A percentile compares a stretch with the other conserved stretches of the same genome.
These are phyloP conservation scores for Coprinopsis marcescibilis DNA, from an alignment of 768 basidiomycete genomes.

Conservation along the genomic window DNA sequence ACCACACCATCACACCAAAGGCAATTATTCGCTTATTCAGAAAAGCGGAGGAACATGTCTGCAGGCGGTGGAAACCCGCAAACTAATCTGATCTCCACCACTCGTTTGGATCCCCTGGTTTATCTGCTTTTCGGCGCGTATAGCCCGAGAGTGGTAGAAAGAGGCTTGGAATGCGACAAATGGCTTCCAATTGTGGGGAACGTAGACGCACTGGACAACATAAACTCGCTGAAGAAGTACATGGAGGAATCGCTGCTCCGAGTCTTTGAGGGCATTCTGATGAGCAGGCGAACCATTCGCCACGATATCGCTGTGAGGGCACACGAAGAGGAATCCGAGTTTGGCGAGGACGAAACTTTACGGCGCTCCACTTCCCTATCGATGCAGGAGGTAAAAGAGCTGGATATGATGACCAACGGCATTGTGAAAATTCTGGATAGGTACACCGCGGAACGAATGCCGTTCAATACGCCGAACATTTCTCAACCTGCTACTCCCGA, in stretches of 20 bases:
- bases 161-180: conserved; percentile 80
- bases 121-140: conserved; percentile 91
- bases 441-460: conserved; percentile 61
- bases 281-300: conserved; percentile 32
- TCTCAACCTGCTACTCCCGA: conserved; percentile 64
- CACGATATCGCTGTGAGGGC: conserved; percentile 28
- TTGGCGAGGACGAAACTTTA: conserved; percentile 44
- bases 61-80: conserved; percentile 38
- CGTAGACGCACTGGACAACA: conserved; percentile 67
- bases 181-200: conserved; percentile 86
- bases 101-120: conserved; percentile 80
- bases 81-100: conserved; percentile 74
- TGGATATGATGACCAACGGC: conserved; percentile 68
- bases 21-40: conserved; percentile 75
- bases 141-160: conserved; percentile 59
- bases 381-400: conserved; percentile 71
- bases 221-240: conserved; percentile 73
- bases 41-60: conserved; percentile 77
- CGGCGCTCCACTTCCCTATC: conserved; percentile 51
- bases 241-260: conserved; percentile 84
- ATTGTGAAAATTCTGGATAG: conserved; percentile 69
- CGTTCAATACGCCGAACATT: conserved; percentile 49
- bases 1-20: conserved; percentile 40
- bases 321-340: conserved; percentile 45
- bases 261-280: conserved; percentile 81